phyloP scores from a whole-genome alignment of 306 rosid species.

The Arachis hypogaea region DNA sequence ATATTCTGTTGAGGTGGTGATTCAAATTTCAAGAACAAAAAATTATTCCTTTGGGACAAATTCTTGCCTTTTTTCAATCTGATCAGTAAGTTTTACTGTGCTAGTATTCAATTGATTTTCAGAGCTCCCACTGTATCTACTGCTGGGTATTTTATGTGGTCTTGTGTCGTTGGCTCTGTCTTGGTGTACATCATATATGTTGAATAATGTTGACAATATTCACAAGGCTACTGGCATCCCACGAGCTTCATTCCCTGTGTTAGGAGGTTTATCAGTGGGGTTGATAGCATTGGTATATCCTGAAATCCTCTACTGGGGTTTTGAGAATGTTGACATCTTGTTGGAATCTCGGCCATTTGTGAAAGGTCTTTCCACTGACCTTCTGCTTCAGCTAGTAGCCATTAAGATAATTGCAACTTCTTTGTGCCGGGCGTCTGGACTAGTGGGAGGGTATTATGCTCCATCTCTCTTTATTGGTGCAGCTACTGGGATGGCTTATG shows the following conservation, averaged over 20 bases:
- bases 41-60: slow-evolving; percentile 11
- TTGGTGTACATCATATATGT: slow-evolving; percentile 80
- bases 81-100: slow-evolving; percentile 36
- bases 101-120: slow-evolving; percentile 60
- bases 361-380: slow-evolving; percentile 71
- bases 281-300: slow-evolving; percentile 88
- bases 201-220: slow-evolving; percentile 55
- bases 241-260: slow-evolving; percentile 63
- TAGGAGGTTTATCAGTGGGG: slow-evolving; percentile 87
- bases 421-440: slow-evolving; percentile 85
- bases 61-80: slow-evolving; percentile 37
- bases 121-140: slow-evolving; percentile 94
- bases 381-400: slow-evolving; percentile 79
- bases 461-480: slow-evolving; percentile 96
- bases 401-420: slow-evolving; percentile 87
- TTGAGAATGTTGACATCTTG: slow-evolving; percentile 90
- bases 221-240: slow-evolving; percentile 63
- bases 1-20: slow-evolving; percentile 24
- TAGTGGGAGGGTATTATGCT: slow-evolving; percentile 96
- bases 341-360: slow-evolving; percentile 89
- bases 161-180: slow-evolving; percentile 82
- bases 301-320: slow-evolving; percentile 94
- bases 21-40: slow-evolving; percentile 24
- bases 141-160: slow-evolving; percentile 87
- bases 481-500: slow-evolving; percentile 93